phyloP scores from a whole-genome alignment of 176 grass and related monocot species.

The Avena eriantha region DNA sequence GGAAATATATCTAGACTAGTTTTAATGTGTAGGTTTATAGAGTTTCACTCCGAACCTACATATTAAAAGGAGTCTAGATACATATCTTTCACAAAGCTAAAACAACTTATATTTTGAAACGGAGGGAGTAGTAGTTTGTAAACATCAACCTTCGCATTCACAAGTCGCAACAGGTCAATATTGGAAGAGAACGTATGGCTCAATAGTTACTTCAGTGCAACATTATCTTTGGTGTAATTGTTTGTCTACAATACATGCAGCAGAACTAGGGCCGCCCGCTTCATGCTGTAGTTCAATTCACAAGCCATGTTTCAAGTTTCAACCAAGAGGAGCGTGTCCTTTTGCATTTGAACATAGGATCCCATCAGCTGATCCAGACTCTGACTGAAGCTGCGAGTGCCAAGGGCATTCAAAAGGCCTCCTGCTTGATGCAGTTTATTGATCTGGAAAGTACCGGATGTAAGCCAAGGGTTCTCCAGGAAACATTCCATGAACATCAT shows the following conservation, averaged over 20 bases:
- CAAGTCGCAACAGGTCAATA: background rate
- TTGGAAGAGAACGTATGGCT: background rate
- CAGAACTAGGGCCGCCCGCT: background rate
- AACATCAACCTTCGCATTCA: constrained; percentile 1
- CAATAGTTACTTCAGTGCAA: constrained; percentile 1
- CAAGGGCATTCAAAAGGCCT: background rate
- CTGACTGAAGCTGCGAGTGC: background rate
- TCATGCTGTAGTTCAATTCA: background rate
- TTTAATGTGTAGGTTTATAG: no score
- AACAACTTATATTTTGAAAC: no score
- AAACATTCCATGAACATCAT: constrained; percentile 4
- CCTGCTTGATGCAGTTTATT: no score
- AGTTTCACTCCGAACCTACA: no score
- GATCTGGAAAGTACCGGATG: background rate
- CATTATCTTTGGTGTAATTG: background rate
- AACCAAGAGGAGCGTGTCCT: background rate
- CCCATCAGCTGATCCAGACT: background rate
- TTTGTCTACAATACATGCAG: constrained; percentile 25
- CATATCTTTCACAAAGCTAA: no score
- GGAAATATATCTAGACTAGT: no score
- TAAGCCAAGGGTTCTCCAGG: background rate
- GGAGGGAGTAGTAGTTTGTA: background rate
- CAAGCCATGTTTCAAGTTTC: background rate
- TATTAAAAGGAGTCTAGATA: no score
- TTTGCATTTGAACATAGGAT: background rate